phyloP scores from a whole-genome alignment of 2,329 filamentous ascomycete species.

The Cyphellophora europaea region DNA sequence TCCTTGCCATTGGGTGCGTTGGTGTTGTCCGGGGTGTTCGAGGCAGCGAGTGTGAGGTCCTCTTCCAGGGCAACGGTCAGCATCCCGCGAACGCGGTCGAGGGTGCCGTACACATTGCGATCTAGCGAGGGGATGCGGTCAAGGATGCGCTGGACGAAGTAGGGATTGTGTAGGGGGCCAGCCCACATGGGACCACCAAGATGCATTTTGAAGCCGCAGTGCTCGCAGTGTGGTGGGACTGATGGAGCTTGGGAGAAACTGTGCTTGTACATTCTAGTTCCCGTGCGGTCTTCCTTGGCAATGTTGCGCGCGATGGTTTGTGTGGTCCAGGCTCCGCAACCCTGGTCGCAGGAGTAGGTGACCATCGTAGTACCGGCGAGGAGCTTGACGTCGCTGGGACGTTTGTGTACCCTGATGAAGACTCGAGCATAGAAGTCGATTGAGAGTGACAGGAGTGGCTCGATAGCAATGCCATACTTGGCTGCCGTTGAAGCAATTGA shows the following conservation, averaged over 20 bases:
- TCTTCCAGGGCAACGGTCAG: conserved; percentile 82
- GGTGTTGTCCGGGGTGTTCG: conserved; percentile 5
- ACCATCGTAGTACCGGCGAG: conserved; percentile 86
- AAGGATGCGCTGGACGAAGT: conserved; percentile 73
- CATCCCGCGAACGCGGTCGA: conserved; percentile 80
- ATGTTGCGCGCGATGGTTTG: conserved; percentile 68
- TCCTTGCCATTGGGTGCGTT: conserved; percentile 8
- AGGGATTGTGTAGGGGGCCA: conserved; percentile 73
- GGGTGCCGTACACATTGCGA: conserved; percentile 65
- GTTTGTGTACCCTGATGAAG: conserved; percentile 73
- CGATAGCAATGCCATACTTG: conserved; percentile 77
- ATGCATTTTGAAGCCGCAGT: conserved; percentile 82
- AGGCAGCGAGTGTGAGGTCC: conserved; percentile 25
- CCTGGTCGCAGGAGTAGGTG: conserved; percentile 80
- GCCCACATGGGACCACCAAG: conserved; percentile 91
- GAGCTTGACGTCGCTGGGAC: conserved; percentile 81
- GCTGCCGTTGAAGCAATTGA: conserved; percentile 71
- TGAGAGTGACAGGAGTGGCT: conserved; percentile 83
- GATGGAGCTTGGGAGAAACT: conserved; percentile 62
- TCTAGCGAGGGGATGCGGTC: conserved; percentile 60
- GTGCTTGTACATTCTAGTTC: conserved; percentile 67
- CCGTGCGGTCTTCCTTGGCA: conserved; percentile 59
- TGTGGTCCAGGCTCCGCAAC: conserved; percentile 84
- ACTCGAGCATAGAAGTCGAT: conserved; percentile 93
- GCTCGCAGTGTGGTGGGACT: conserved; percentile 58